phyloP scores from a whole-genome alignment of 2,329 filamentous ascomycete species.

The Pezicula radicicola region DNA sequence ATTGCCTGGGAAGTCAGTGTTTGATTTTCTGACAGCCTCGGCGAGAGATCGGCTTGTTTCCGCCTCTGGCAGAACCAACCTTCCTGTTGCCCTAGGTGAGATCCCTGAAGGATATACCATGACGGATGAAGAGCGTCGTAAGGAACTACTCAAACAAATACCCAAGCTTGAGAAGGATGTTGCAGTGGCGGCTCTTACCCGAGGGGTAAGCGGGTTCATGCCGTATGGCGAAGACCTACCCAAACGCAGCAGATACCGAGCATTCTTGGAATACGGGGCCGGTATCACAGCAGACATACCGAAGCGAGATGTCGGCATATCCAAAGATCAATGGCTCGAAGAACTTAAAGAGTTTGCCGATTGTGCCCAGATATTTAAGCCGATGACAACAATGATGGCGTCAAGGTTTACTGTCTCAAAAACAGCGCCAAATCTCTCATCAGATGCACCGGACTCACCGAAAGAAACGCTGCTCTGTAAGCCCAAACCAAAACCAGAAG shows the following conservation, averaged over 20 bases:
- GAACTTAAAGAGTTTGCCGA: conserved; percentile 75
- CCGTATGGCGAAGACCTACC: conserved; percentile 81
- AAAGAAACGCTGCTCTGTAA: conserved; percentile 42
- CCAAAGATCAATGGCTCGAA: conserved; percentile 71
- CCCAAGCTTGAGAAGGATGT: conserved; percentile 65
- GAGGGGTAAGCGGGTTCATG: conserved; percentile 65
- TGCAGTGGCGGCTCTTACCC: conserved; percentile 64
- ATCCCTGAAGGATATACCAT: conserved; percentile 62
- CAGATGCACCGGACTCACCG: conserved; percentile 31
- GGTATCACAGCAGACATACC: conserved; percentile 59
- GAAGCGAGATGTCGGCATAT: conserved; percentile 38
- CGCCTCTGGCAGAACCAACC: conserved; percentile 70
- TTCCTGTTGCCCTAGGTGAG: conserved; percentile 77
- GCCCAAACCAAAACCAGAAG: conserved; percentile 54
- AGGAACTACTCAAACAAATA: conserved; percentile 54
- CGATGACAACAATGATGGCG: conserved; percentile 89
- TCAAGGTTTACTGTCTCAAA: conserved; percentile 81
- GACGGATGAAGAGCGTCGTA: conserved; percentile 60
- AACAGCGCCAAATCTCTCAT: conserved; percentile 37
- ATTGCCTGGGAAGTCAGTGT: conserved; percentile 89
- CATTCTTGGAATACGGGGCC: conserved; percentile 76
- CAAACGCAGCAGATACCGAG: conserved; percentile 78
- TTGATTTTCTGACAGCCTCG: conserved; percentile 82
- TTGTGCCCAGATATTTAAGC: conserved; percentile 80
- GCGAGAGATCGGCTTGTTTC: conserved; percentile 74